Base-by-base conservation (phyloP, 306 rosid genomes). In the Argentina anserina region DNA sequence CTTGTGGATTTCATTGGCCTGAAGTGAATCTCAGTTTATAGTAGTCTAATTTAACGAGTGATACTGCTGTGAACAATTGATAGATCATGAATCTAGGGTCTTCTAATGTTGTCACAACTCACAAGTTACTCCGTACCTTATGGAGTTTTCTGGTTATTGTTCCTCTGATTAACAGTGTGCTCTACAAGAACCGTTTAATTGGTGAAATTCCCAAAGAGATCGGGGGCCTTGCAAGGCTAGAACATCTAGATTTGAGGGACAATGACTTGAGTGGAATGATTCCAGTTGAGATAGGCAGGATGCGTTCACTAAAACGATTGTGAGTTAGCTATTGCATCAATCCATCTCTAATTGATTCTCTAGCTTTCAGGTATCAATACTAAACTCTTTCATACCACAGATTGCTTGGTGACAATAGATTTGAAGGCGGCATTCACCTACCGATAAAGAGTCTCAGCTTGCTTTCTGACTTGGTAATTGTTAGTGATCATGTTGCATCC, bases 151-250 rank as follows among this genome's bases (percentile, higher is more conserved):
- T 55, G 64, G 28, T 59, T 72, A 65, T 70, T 67, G 15, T 70
- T 76, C 65, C 17, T 60, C 64, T 78, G 75, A 66, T 69, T 50
- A 49, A 73, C 81, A 95, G 99, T 70, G 87, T 88, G 67, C 81
- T 91, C 60, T 37, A 81, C 82, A 86, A 87, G 79, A 95, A 95
- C 71, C 80, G 70, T 37, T 88, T 95, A 75, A 87, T 81, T 41
- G 99, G 97, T 39, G 72, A 73, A 53, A 82, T 95, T 88, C 99
- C 97, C 69, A 79, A 85, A 79, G 97, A 95, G 63, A 73, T 95
- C 50, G 97, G 83, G 81, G 83, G 66, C 52, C 85, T 95, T 63
- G 36, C 73, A 58, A 80, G 84, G 72, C 72, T 95, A 71, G 92
- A 95, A 74, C 64, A 83, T 75, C 75, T 95, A 78, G 99, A 95